Percentiles rank a stretch among this genome's conserved stretches.
Evolutionary conservation across 2,329 filamentous ascomycete species (phyloP).

Genomic region (Emericellopsis atlantica): DNA sequence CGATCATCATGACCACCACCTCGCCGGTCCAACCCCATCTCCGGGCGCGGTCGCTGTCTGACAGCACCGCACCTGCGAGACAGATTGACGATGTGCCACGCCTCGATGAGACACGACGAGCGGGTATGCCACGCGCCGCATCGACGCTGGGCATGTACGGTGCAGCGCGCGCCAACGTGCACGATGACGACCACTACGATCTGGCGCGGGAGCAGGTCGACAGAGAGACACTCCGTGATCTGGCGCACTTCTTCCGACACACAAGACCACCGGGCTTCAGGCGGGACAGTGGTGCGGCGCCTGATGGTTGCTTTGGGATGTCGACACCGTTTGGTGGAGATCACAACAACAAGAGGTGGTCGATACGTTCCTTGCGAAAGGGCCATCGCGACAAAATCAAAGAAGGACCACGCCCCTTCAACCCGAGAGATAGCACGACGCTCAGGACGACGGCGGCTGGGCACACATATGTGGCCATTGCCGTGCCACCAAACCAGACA

Average conservation of each 20-base stretch:
- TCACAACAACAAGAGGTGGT: conserved; percentile 1
- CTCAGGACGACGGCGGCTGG: conserved; percentile 2
- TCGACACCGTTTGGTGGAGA: background rate
- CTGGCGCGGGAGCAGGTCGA: conserved; percentile 3
- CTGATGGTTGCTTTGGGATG: conserved; percentile 1
- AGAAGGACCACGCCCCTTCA: background rate
- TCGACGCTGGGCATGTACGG: background rate
- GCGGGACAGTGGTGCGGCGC: background rate
- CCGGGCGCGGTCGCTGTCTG: background rate
- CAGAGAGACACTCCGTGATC: conserved; percentile 1
- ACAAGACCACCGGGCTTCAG: background rate
- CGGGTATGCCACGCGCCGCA: background rate
- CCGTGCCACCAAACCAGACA: background rate
- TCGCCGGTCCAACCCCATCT: too few species aligned
- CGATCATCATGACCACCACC: too few species aligned
- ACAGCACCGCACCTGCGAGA: background rate
- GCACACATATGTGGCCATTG: conserved; percentile 2
- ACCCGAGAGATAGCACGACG: background rate
- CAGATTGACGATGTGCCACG: background rate
- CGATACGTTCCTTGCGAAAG: conserved; percentile 1
- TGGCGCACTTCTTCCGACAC: conserved; percentile 1
- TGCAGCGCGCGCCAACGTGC: background rate
- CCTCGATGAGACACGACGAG: background rate
- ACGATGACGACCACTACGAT: background rate
- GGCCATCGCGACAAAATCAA: background rate